Evolutionary conservation across 805 yeast genomes (phyloP).

Genomic region (Vanderwaltozyma verrucispora): DNA sequence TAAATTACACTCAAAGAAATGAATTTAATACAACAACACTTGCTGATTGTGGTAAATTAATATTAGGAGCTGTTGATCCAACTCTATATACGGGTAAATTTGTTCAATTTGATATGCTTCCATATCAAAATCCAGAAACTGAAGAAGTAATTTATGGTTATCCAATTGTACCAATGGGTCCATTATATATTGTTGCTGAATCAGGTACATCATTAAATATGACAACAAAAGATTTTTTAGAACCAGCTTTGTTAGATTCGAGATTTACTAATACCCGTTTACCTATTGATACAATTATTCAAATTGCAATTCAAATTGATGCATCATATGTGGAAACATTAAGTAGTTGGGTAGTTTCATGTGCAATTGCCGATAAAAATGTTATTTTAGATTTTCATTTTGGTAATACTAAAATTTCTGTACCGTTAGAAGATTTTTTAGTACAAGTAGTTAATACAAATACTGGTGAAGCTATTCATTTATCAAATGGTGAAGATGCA

Average conservation of each 20-base stretch:
- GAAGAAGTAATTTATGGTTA: constrained; percentile 22
- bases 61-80: constrained; percentile 52
- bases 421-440: constrained; percentile 42
- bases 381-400: constrained; percentile 46
- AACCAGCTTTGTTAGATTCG: constrained; percentile 52
- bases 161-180: constrained; percentile 40
- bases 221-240: constrained; percentile 27
- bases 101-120: constrained; percentile 40
- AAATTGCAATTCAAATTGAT: constrained; percentile 57
- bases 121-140: constrained; percentile 25
- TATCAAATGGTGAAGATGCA: constrained; percentile 45
- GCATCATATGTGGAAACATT: constrained; percentile 45
- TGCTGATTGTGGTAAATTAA: constrained; percentile 27
- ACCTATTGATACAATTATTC: constrained; percentile 47
- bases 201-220: constrained; percentile 32
- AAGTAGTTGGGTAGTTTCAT: constrained; percentile 52
- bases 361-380: constrained; percentile 37
- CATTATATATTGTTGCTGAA: constrained; percentile 35
- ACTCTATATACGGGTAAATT: constrained; percentile 37
- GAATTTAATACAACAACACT: constrained; percentile 3
- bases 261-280: constrained; percentile 39
- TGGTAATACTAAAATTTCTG: constrained; percentile 39
- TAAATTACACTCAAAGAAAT: constrained; percentile 1
- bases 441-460: constrained; percentile 27
- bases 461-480: constrained; percentile 32